These are phyloP conservation scores for Claviceps humidiphila DNA, from an alignment of 2,329 filamentous ascomycete genomes.

Conservation along the genomic window DNA sequence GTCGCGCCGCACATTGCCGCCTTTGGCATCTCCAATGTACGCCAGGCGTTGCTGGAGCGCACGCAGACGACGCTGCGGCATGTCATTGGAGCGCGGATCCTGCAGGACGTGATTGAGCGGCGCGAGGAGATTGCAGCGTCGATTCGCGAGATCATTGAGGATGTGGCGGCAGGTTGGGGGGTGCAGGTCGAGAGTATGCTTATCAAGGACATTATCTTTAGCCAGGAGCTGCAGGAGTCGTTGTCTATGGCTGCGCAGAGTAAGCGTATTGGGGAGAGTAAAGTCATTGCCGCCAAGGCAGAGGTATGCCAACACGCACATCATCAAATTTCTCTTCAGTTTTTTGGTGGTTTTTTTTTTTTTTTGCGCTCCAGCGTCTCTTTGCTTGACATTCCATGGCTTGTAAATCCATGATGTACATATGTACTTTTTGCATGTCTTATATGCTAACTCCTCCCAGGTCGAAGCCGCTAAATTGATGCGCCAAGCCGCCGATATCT, in stretches of 20 bases:
- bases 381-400: no score
- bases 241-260: conserved; percentile 97
- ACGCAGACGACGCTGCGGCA: conserved; percentile 96
- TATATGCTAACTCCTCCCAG: conserved; percentile 12
- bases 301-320: conserved; percentile 36
- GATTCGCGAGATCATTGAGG: conserved; percentile 94
- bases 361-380: no score
- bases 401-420: no score
- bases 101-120: conserved; percentile 97
- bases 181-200: conserved; percentile 96
- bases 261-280: conserved; percentile 96
- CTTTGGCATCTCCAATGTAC: conserved; percentile 89
- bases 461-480: conserved; percentile 93
- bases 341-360: no score
- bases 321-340: neutral
- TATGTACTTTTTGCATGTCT: no score
- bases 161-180: conserved; percentile 87
- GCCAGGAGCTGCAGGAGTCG: conserved; percentile 85
- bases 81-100: conserved; percentile 85
- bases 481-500: conserved; percentile 85
- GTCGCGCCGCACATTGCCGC: conserved; percentile 90
- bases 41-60: conserved; percentile 91
- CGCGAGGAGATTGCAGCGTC: conserved; percentile 93
- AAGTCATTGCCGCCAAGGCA: conserved; percentile 93
- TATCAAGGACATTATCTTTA: conserved; percentile 98